phyloP scores from a whole-genome alignment of 179 eudicot species.

The Corrigiola litoralis region DNA sequence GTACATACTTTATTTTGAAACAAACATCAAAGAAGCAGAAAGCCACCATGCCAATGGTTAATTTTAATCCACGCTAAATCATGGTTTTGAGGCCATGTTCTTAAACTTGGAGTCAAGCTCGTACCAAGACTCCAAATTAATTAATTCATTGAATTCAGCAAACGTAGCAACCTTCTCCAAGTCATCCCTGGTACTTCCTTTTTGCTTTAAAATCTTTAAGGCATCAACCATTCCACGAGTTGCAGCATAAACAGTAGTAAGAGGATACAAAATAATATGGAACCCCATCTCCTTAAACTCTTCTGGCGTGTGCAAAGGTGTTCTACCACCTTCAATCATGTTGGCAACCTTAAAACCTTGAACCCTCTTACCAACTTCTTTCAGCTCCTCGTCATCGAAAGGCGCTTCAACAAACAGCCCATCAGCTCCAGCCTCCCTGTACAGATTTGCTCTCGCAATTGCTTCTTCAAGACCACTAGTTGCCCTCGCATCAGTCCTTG shows the following conservation, averaged over 20 bases:
- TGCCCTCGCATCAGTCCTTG: constrained; percentile 45
- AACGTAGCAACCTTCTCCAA: constrained; percentile 34
- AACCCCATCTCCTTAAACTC: constrained; percentile 37
- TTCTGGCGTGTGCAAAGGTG: constrained; percentile 37
- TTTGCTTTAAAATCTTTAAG: constrained; percentile 29
- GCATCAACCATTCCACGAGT: constrained; percentile 27
- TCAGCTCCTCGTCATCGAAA: constrained; percentile 25
- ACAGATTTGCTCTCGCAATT: constrained; percentile 37
- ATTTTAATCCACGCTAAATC: too few relatives aligned
- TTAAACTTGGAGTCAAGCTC: constrained; percentile 30
- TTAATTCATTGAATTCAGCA: constrained; percentile 33
- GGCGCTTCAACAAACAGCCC: constrained; percentile 44
- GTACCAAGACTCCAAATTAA: constrained; percentile 37
- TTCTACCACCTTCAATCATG: constrained; percentile 48
- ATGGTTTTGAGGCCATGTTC: constrained; percentile 11
- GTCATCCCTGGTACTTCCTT: constrained; percentile 33
- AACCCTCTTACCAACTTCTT: constrained; percentile 22
- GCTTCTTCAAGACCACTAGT: constrained; percentile 40
- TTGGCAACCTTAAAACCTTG: constrained; percentile 37
- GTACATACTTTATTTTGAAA: too few relatives aligned
- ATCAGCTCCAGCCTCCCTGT: constrained; percentile 43
- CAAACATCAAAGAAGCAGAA: too few relatives aligned
- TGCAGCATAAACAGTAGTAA: constrained; percentile 35
- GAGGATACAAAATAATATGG: constrained; percentile 34
- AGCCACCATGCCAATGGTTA: too few relatives aligned